Base-by-base conservation (phyloP, 2,329 filamentous ascomycete species). In the Fusarium tricinctum region DNA sequence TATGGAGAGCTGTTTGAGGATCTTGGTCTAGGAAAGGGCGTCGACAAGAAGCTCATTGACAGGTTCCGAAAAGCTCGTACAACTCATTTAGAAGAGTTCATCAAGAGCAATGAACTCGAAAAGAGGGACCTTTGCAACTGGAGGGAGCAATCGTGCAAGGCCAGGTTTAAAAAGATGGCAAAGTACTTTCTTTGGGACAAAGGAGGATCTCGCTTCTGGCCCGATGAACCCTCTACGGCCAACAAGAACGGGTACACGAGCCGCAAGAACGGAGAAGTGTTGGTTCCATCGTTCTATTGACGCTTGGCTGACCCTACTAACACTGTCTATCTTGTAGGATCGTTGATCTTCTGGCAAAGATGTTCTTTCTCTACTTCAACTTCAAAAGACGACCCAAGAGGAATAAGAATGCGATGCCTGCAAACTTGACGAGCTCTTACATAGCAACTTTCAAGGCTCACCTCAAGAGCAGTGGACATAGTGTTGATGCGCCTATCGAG, bases 201-300 rank as follows among this genome's bases (percentile, higher is more conserved):
- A 14, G n/a, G 50, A 8, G 20, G 47, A 23, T 5, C 17, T 23
- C n/a, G 5, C 4, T 61, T 49, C 10, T 71, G 69, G 68, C 58
- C 69, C 3, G 43, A 64, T 3, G 32, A 43, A 32, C 22, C 46
- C 23, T 26, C 26, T 22, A 5, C 44, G 32, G 19, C 40, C 13
- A 57, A 58, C 33, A 46, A 33, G 17, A 40, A 44, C 26, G n/a
- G 20, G 3, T 63, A 61, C 15, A 45, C 30, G 20, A 35, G 48
- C 39, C 49, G 4, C 45, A 47, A 23, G 4, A 13, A 56, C 10
- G 13, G 10, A 19, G 17, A 40, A 22, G 9, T 33, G 66, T 65
- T 10, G 15, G 51, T 43, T 19, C 39, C 46, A 6, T 12, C 8
- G 4, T 9, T 12, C 17, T 32, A 20, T 22, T 48, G 14, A 32